Evolutionary conservation across 163 green algal genomes (phyloP), one percentile per base, ranked within the genome.

Genomic region (Prototheca wickerhamii): DNA sequence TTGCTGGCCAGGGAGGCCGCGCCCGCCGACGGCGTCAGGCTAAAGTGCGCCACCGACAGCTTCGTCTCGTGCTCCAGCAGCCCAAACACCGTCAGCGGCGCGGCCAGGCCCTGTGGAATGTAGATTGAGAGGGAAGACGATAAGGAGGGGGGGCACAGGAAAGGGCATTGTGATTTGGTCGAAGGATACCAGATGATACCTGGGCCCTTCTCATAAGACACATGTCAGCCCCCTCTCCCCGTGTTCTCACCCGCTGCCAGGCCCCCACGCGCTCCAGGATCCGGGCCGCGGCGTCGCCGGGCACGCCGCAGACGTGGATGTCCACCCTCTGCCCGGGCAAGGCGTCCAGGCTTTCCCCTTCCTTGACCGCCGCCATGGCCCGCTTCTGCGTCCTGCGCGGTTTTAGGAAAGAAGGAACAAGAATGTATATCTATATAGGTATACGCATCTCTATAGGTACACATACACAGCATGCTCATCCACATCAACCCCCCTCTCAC

Each of bases 1-100:
- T 98, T 98, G 82, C 83, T 92, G 17, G 65, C 52, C 3, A 98
- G 44, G 2, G 82, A 74, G 1, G 49, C 33, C 67, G 88, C 95
- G 4, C 33, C 63, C 1, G 70, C 17, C 7, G 75, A 72, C 75
- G 93, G 92, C 43, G 63, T 76, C 26, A 97, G 29, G 4, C 65
- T 57, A 42, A 91, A 96, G 76, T 99, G 87, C 58, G 96, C 66
- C 31, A 98, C 87, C 6, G 80, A 88, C 49, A 96, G 75, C 73
- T 94, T 94, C 64, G 72, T 79, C 83, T 99, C 92, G 68, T 99
- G 89, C 69, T 91, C 80, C 68, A 98, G 73, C 35, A 98, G 82
- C 2, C 86, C 90, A 34, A 77, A 83, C 4, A 75, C 81, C 2
- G 82, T 69, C 59, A 94, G 63, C 23, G 87, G 82, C 12, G 64